Evolutionary conservation across 1,284 basidiomycete species (phyloP), one percentile per base, ranked within the genome.

Genomic region (Veloporphyrellus conicus): DNA sequence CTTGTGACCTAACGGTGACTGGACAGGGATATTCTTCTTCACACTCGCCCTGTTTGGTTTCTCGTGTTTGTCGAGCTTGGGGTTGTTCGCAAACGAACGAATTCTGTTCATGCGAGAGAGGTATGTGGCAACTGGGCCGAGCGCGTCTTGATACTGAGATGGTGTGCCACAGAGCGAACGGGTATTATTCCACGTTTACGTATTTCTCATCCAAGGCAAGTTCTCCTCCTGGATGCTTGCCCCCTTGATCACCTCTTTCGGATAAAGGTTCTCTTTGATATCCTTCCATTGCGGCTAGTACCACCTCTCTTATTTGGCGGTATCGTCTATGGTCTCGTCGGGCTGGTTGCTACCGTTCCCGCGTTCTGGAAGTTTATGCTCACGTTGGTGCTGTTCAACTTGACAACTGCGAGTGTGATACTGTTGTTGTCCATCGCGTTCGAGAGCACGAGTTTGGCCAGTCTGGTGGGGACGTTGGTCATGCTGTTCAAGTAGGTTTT

Each of bases 361-460:
- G 83, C 81, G 15, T 98, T 97, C 75, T 98, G 95, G 94, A 96
- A 96, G 71, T 98, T 98, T 73, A 85, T 97, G 71, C 82, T 99
- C 55, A 88, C 85, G 2, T 78, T 98, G 25, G 91, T 99, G 11
- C 69, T 97, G 35, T 98, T 98, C 82, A 98, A 97, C 70, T 71
- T 98, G 49, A 88, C 93, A 0, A 93, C 94, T 1, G 91, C 92
- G 18, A 90, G 87, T 58, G 87, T 94, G 38, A 88, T 98, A 32
- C 73, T 99, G 7, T 81, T 93, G 68, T 76, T 99, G 36, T 93
- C 90, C 10, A 90, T 98, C 47, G 82, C 90, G 0, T 87, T 96
- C 56, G 78, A 82, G 34, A 93, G 86, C 64, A 82, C 82, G 12
- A 87, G 90, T 44, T 83, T 98, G 10, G 93, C 93, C 1, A 96